A percentile compares a stretch with the other conserved stretches of the same genome.
Evolutionary conservation across 768 basidiomycete genomes (phyloP).

Genomic region (Leccinellum albellum): DNA sequence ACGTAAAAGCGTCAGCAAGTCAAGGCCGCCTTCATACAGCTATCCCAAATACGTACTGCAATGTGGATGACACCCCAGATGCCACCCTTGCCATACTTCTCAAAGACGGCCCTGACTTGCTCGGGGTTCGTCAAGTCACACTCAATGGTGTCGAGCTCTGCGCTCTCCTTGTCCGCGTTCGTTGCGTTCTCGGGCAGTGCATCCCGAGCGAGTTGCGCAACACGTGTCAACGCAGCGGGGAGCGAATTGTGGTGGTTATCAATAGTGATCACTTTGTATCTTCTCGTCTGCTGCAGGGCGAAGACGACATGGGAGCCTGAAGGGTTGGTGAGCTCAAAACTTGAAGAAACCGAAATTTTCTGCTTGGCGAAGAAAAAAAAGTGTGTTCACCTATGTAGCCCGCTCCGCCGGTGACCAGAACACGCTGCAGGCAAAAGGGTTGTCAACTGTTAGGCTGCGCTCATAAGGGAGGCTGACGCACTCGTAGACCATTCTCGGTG

Average conservation of each 20-base stretch:
- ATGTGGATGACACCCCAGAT: slow-evolving; percentile 98
- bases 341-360: neutral
- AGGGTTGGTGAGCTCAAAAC: slow-evolving; percentile 8
- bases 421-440: slow-evolving; percentile 42
- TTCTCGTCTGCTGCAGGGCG: slow-evolving; percentile 75
- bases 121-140: slow-evolving; percentile 75
- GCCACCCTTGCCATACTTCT: slow-evolving; percentile 79
- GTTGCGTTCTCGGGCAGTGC: slow-evolving; percentile 66
- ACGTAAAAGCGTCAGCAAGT: slow-evolving; percentile 3
- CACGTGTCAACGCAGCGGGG: slow-evolving; percentile 67
- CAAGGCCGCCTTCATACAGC: neutral
- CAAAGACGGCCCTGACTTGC: slow-evolving; percentile 75
- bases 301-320: slow-evolving; percentile 93
- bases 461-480: slow-evolving; percentile 31
- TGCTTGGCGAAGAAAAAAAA: neutral
- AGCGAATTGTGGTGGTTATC: slow-evolving; percentile 96
- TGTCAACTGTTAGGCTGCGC: slow-evolving; percentile 5
- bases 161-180: slow-evolving; percentile 64
- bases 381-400: slow-evolving; percentile 76
- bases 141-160: slow-evolving; percentile 62
- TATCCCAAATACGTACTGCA: slow-evolving; percentile 55
- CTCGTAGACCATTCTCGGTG: slow-evolving; percentile 40
- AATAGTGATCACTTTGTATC: slow-evolving; percentile 89
- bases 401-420: slow-evolving; percentile 76
- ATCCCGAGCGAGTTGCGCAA: slow-evolving; percentile 73